These are phyloP conservation scores for Hygrocybe coccinea DNA, from an alignment of 768 basidiomycete species.

Conservation along the genomic window DNA sequence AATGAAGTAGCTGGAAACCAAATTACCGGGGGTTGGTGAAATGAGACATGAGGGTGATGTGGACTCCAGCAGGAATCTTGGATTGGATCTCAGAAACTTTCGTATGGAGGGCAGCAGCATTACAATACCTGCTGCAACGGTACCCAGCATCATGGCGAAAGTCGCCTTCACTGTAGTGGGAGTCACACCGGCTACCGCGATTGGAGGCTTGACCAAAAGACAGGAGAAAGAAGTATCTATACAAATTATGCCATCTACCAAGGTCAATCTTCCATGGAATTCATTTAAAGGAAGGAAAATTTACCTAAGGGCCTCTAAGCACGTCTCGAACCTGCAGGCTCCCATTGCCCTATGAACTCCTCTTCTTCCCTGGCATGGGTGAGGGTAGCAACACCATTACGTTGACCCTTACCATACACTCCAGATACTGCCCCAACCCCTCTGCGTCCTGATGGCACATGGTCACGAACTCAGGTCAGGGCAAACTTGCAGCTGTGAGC, in stretches of 20 bases:
- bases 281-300: too few species aligned
- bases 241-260: conserved; percentile 88
- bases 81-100: conserved; percentile 90
- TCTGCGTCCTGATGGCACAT: too few species aligned
- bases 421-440: too few species aligned
- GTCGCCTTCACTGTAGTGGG: conserved; percentile 94
- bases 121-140: conserved; percentile 97
- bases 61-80: conserved; percentile 81
- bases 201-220: conserved; percentile 90
- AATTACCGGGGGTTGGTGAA: conserved; percentile 99
- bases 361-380: too few species aligned
- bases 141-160: conserved; percentile 91
- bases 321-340: too few species aligned
- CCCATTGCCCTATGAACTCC: too few species aligned
- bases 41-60: conserved; percentile 88
- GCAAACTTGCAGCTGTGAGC: too few species aligned
- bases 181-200: conserved; percentile 99
- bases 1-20: conserved; percentile 92
- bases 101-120: conserved; percentile 76
- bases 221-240: conserved; percentile 97
- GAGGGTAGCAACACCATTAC: too few species aligned
- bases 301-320: too few species aligned
- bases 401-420: too few species aligned
- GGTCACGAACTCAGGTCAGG: too few species aligned
- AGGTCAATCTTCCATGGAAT: too few species aligned